Percentiles rank a stretch among this genome's conserved stretches.
phyloP scores from a whole-genome alignment of 805 yeast species.

The Cyberlindnera misumaiensis region DNA sequence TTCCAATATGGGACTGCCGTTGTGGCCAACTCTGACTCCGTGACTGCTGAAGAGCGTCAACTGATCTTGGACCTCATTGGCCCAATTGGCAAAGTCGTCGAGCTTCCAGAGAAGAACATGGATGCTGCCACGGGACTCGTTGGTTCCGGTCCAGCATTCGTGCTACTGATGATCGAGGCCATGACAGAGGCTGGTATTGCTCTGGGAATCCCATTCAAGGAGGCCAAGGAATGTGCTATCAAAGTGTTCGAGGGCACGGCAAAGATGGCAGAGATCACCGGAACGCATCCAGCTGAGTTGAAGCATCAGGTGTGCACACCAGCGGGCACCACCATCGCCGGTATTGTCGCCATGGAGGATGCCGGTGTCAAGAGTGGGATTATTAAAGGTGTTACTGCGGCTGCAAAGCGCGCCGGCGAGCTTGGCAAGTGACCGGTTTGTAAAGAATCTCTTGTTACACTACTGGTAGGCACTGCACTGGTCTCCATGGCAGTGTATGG shows the following conservation, averaged over 20 bases:
- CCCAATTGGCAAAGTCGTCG: conserved; percentile 60
- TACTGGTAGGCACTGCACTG: too few relatives aligned
- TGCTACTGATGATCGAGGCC: conserved; percentile 82
- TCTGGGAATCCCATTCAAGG: conserved; percentile 85
- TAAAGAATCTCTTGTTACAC: too few relatives aligned
- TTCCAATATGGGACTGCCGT: conserved; percentile 93
- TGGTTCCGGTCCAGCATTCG: conserved; percentile 97
- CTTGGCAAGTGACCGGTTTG: conserved; percentile 45
- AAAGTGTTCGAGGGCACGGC: conserved; percentile 94
- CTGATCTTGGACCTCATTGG: conserved; percentile 44
- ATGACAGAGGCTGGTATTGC: conserved; percentile 90
- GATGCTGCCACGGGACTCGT: conserved; percentile 93
- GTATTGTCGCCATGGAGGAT: conserved; percentile 87
- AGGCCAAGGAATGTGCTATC: conserved; percentile 81
- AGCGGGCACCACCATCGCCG: conserved; percentile 97
- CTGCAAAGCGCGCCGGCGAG: conserved; percentile 70
- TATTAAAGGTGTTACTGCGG: conserved; percentile 83
- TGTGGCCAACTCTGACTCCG: conserved; percentile 60
- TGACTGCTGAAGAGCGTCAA: conserved; percentile 36
- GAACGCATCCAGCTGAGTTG: conserved; percentile 82
- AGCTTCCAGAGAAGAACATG: conserved; percentile 84
- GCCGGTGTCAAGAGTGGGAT: conserved; percentile 83
- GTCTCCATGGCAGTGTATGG: too few relatives aligned
- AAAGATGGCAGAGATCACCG: conserved; percentile 76
- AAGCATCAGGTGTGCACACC: conserved; percentile 92